Evolutionary conservation across 2,329 filamentous ascomycete genomes (phyloP), one percentile per base, ranked within the genome.

Genomic region (Amylocarpus encephaloides): DNA sequence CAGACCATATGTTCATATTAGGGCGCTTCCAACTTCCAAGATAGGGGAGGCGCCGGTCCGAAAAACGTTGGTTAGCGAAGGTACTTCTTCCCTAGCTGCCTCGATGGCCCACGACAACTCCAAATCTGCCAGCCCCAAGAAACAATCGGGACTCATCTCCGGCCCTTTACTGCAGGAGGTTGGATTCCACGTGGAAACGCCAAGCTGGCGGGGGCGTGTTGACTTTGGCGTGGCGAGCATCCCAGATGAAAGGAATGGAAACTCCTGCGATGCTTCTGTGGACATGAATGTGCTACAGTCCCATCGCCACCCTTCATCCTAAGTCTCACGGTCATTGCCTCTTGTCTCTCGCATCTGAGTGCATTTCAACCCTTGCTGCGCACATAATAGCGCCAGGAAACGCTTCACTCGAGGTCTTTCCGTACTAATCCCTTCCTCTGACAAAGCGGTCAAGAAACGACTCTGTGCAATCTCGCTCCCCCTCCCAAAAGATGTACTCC

Each of bases 401-500:
- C 22, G 33, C 12, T 39, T 33, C 26, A 18, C 26, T 12, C 12
- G 35, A 6, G 19, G 44, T 19, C 46, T 43, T 16, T 33, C 26
- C 15, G n/a, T 43, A 26, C n/a, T 48, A 5, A 22, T 42, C 22
- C 22, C 18, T 2, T 42, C 33, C n/a, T 32, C 16, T 11, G 18
- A 43, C 5, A 51, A 22, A 30, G 29, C 38, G 32, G 33, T 13
- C n/a, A 49, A 49, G 18, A 33, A 18, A 7, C 26, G 22, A 16
- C 18, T 42, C 13, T 32, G 43, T 15, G 26, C n/a, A 18, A 29
- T 35, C 2, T 18, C 15, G 3, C 49, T 47, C 46, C 30, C 22
- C 6, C n/a, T n/a, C n/a, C n/a, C n/a, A n/a, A n/a, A 47, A 47
- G 49, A 60, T 60, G 56, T 53, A 51, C 46, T 54, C 56, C 29